Percentiles rank a stretch among this genome's conserved stretches.
Evolutionary conservation across 2,329 filamentous ascomycete species (phyloP).

Genomic region (Aspergillus udagawae): DNA sequence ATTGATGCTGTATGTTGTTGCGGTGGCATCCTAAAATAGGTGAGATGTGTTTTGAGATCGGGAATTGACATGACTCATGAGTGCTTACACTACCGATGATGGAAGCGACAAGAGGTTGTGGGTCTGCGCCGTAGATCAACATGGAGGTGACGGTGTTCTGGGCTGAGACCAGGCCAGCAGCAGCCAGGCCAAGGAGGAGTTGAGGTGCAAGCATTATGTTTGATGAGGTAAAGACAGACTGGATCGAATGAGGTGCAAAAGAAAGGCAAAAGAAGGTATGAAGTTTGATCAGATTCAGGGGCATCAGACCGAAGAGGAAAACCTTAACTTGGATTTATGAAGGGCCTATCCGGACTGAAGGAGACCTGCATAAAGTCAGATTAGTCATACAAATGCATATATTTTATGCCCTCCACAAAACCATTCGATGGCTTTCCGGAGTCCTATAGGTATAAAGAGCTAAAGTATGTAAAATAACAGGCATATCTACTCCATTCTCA

Average conservation of each 20-base stretch:
- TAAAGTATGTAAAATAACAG: not conserved
- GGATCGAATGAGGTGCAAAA: not conserved
- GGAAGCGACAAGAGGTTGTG: conserved; percentile 22
- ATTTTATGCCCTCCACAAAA: too few relatives aligned
- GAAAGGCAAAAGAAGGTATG: not conserved
- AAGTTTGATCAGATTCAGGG: not conserved
- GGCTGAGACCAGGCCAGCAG: conserved; percentile 15
- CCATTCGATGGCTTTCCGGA: too few relatives aligned
- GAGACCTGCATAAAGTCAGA: too few relatives aligned
- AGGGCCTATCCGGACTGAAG: too few relatives aligned
- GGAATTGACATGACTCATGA: not conserved
- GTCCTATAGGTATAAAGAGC: too few relatives aligned
- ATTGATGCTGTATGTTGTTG: conserved; percentile 24
- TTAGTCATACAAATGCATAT: too few relatives aligned
- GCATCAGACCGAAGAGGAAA: too few relatives aligned
- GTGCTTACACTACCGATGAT: conserved; percentile 20
- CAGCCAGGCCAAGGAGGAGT: conserved; percentile 14
- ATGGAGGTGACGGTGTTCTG: conserved; percentile 21
- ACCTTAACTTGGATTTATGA: too few relatives aligned
- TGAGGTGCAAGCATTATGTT: not conserved
- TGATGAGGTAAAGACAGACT: not conserved
- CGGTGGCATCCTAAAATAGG: conserved; percentile 16
- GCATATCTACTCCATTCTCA: not conserved
- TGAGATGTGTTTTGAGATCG: not conserved
- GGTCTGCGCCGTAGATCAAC: conserved; percentile 20